These are phyloP conservation scores for Pseudogymnoascus sp. DNA, from an alignment of 2,329 filamentous ascomycete genomes.

Conservation along the genomic window DNA sequence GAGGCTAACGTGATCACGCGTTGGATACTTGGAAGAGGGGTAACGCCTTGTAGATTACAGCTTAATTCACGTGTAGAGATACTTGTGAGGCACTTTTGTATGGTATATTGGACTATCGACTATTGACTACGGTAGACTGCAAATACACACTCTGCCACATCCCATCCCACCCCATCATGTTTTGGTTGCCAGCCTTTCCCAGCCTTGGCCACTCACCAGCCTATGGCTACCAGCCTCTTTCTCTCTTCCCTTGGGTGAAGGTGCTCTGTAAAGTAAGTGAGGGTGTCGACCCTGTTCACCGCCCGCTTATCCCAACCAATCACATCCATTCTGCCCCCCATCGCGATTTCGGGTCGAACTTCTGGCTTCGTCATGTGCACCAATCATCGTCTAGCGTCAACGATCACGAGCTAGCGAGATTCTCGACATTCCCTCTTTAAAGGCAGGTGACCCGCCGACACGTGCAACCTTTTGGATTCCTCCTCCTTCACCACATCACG, in stretches of 20 bases:
- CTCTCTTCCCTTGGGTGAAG: not conserved
- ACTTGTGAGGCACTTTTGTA: not conserved
- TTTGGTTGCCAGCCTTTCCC: not conserved
- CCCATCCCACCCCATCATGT: not conserved
- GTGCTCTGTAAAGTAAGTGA: not conserved
- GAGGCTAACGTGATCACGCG: slow-evolving; percentile 6
- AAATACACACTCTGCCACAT: not conserved
- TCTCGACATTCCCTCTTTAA: slow-evolving; percentile 10
- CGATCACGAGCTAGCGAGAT: slow-evolving; percentile 11
- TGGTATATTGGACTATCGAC: not conserved
- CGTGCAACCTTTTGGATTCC: not conserved
- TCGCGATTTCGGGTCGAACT: not conserved
- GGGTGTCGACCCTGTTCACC: not conserved
- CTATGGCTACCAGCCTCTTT: not conserved
- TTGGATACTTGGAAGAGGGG: slow-evolving; percentile 6
- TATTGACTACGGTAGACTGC: not conserved
- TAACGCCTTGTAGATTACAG: not conserved
- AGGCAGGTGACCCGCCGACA: slow-evolving; percentile 10
- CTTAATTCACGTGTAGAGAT: not conserved
- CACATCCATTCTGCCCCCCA: not conserved
- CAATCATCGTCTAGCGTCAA: slow-evolving; percentile 7
- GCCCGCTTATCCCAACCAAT: not conserved
- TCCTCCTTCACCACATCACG: slow-evolving; percentile 5
- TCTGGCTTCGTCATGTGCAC: slow-evolving; percentile 10
- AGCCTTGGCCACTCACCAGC: not conserved